Evolutionary conservation across 495 filamentous ascomycete species (phyloP).

Genomic region (Evernia prunastri): DNA sequence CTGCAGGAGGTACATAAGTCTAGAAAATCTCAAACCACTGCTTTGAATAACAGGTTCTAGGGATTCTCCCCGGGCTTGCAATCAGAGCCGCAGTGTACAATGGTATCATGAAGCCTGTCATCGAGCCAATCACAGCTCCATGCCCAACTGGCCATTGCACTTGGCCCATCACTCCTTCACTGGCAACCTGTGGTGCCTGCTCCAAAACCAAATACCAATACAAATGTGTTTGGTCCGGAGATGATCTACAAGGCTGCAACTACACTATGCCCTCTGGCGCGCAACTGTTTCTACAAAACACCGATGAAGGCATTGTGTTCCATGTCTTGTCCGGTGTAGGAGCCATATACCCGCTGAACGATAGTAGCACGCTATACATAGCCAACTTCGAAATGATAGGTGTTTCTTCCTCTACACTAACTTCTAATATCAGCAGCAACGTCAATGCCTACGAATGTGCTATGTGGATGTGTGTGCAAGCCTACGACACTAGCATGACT

Average conservation of each 20-base stretch:
- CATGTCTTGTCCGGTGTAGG: slow-evolving; percentile 4
- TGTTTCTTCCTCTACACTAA: no score
- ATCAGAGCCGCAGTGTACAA: slow-evolving; percentile 39
- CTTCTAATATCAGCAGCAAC: no score
- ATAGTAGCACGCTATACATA: slow-evolving; percentile 6
- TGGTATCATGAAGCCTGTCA: slow-evolving; percentile 29
- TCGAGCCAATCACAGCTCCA: slow-evolving; percentile 27
- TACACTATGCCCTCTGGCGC: no score
- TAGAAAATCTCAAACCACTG: no score
- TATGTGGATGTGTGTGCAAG: slow-evolving; percentile 11
- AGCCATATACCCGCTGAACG: background rate
- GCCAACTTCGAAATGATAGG: slow-evolving; percentile 16
- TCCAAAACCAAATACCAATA: slow-evolving; percentile 33
- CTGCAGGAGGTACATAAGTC: no score
- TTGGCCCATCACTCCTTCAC: slow-evolving; percentile 38
- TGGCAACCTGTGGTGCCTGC: slow-evolving; percentile 40
- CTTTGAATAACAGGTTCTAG: no score
- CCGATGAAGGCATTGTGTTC: no score
- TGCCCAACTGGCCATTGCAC: slow-evolving; percentile 43
- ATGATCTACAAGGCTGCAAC: no score
- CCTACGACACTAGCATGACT: background rate
- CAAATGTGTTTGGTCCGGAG: no score
- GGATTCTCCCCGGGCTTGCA: slow-evolving; percentile 25
- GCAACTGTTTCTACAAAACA: no score
- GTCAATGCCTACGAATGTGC: slow-evolving; percentile 6